phyloP scores from a whole-genome alignment of 192 early-diverging fungal species.

The Coemansia reversa region DNA sequence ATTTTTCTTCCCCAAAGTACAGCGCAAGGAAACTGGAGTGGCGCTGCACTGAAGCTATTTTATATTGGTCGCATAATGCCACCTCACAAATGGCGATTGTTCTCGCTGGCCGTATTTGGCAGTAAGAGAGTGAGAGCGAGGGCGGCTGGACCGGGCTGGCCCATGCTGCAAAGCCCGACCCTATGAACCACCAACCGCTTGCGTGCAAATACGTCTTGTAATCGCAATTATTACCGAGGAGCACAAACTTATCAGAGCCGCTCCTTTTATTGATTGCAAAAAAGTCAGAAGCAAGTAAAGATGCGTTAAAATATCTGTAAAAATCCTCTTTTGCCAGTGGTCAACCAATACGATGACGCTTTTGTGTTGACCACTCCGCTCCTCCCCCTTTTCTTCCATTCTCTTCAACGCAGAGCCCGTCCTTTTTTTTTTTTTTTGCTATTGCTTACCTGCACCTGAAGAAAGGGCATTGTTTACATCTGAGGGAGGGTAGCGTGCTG shows the following conservation, averaged over 20 bases:
- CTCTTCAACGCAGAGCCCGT: neutral
- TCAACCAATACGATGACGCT: neutral
- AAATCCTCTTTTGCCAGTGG: neutral
- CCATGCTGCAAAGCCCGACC: no score
- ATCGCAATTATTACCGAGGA: no score
- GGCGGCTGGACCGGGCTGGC: no score
- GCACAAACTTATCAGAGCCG: no score
- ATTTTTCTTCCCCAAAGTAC: neutral
- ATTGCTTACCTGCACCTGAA: neutral
- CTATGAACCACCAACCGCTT: no score
- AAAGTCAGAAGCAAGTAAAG: no score
- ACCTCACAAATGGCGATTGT: no score
- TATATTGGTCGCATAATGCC: no score
- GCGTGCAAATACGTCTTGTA: no score
- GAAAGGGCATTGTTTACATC: neutral
- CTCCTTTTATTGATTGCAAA: no score
- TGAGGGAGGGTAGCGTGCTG: neutral
- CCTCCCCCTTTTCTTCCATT: neutral
- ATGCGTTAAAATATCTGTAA: neutral
- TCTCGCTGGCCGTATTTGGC: no score
- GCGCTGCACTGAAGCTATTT: neutral
- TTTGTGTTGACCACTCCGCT: neutral
- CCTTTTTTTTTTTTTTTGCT: neutral
- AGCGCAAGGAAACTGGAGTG: constrained; percentile 3
- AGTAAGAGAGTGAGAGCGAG: no score